A percentile compares a stretch with the other conserved stretches of the same genome.
Evolutionary conservation across 805 yeast species (phyloP).

Genomic region (Candida nonsorbophila): DNA sequence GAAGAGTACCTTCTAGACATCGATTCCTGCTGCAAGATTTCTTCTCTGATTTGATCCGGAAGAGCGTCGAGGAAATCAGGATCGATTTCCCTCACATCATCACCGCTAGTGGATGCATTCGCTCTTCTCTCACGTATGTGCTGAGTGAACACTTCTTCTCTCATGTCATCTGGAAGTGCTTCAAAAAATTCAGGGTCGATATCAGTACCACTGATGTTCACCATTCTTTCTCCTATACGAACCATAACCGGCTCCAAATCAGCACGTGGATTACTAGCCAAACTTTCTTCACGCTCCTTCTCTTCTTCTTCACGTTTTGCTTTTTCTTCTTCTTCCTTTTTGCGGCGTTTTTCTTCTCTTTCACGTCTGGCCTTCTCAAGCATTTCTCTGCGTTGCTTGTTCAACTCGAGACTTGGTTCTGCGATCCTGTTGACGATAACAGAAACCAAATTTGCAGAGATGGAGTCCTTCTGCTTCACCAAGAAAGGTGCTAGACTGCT

Average conservation of each 20-base stretch:
- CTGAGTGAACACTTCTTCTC: constrained; percentile 86
- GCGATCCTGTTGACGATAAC: constrained; percentile 43
- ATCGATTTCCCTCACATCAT: constrained; percentile 60
- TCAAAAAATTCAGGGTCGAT: constrained; percentile 87
- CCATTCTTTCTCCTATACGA: constrained; percentile 67
- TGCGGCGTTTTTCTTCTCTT: constrained; percentile 24
- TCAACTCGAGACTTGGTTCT: constrained; percentile 41
- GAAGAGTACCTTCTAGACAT: constrained; percentile 34
- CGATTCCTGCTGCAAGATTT: constrained; percentile 54
- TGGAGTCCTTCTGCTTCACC: constrained; percentile 27
- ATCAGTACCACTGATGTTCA: constrained; percentile 84
- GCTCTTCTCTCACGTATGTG: constrained; percentile 74
- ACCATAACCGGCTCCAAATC: constrained; percentile 54
- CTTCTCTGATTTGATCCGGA: constrained; percentile 63
- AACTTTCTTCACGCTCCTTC: constrained; percentile 13
- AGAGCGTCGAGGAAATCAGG: constrained; percentile 77
- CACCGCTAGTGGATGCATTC: constrained; percentile 39
- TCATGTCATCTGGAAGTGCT: constrained; percentile 88
- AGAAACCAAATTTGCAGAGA: constrained; percentile 16
- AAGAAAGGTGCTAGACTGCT: constrained; percentile 51
- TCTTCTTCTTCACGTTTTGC: constrained; percentile 11
- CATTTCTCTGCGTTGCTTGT: constrained; percentile 19
- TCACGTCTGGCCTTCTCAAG: constrained; percentile 23
- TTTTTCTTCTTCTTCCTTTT: constrained; percentile 21
- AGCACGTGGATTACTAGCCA: constrained; percentile 5